Base-by-base conservation (phyloP, 2,329 filamentous ascomycete genomes). In the Cercospora sp. region DNA sequence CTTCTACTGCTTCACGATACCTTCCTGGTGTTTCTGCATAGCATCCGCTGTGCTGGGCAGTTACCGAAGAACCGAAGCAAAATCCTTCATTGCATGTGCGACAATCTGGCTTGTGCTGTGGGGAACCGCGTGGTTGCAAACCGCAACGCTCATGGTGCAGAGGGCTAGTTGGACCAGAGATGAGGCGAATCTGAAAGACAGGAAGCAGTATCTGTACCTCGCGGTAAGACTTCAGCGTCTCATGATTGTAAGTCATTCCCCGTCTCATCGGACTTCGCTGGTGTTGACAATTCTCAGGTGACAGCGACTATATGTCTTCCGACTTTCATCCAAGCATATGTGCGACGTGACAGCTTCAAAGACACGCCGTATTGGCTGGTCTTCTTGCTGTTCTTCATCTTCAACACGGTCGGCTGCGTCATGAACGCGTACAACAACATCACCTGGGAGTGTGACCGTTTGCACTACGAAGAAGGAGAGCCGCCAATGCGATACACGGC, bases 381-480 rank as follows among this genome's bases (percentile, higher is more conserved):
- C 24, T 79, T 77, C 67, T 62, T 79, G 45, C 70, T 78, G 13
- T 71, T 76, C 59, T 79, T 78, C 75, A 79, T 79, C 69, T 74
- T 77, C 68, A 77, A 78, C 58, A 77, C 71, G 4, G 76, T 78
- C 40, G 73, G 72, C 51, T 74, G 69, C 55, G 76, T 79, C 62
- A 78, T 79, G 76, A 79, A 79, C 68, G 77, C 76, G 1, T 79
- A 79, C 72, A 79, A 79, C 71, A 79, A 78, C 67, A 77, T 78
- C 67, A 76, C 75, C 18, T 77, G 76, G 75, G 75, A 76, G 60
- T 69, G 62, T 37, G 75, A 76, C 43, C 73, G 75, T 3, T 66
- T 76, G 24, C 67, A 69, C 64, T 77, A 75, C 69, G 76, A 77
- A 69, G 76, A 77, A 61, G 74, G 73, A 43, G 70, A 72, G 24